Evolutionary conservation across 805 yeast species (phyloP).

Genomic region (Lachancea lanzarotensis): DNA sequence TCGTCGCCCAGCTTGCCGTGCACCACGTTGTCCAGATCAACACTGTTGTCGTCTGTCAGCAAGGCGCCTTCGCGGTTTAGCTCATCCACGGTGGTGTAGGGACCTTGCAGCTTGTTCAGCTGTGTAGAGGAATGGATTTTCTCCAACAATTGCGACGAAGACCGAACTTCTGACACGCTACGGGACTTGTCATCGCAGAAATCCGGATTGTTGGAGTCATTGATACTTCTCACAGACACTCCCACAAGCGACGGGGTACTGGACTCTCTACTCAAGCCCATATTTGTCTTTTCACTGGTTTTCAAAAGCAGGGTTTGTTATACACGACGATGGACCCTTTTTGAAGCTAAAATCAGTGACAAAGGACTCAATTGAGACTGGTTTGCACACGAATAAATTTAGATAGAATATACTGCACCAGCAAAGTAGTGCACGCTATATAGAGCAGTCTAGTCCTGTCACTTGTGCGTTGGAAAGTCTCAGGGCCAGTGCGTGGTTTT

Average conservation of each 20-base stretch:
- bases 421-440: too few relatives aligned
- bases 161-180: constrained; percentile 4
- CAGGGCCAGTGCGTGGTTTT: too few relatives aligned
- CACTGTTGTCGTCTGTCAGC: constrained; percentile 30
- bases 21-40: constrained; percentile 23
- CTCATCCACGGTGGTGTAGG: constrained; percentile 30
- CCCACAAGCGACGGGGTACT: constrained; percentile 27
- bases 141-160: constrained; percentile 10
- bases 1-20: constrained; percentile 13
- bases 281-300: background rate
- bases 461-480: too few relatives aligned
- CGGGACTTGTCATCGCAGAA: constrained; percentile 11
- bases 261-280: constrained; percentile 4
- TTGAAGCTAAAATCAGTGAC: too few relatives aligned
- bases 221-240: constrained; percentile 24
- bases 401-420: too few relatives aligned
- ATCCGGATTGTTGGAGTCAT: constrained; percentile 21
- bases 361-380: too few relatives aligned
- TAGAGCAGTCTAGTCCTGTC: too few relatives aligned
- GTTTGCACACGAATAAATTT: too few relatives aligned
- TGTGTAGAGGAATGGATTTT: constrained; percentile 10
- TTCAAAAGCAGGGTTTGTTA: too few relatives aligned
- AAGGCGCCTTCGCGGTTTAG: constrained; percentile 32
- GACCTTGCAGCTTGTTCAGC: constrained; percentile 6
- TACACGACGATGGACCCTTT: too few relatives aligned